These are phyloP conservation scores for Plasmodium gonderi DNA, from an alignment of 169 alveolate species.

Conservation along the genomic window DNA sequence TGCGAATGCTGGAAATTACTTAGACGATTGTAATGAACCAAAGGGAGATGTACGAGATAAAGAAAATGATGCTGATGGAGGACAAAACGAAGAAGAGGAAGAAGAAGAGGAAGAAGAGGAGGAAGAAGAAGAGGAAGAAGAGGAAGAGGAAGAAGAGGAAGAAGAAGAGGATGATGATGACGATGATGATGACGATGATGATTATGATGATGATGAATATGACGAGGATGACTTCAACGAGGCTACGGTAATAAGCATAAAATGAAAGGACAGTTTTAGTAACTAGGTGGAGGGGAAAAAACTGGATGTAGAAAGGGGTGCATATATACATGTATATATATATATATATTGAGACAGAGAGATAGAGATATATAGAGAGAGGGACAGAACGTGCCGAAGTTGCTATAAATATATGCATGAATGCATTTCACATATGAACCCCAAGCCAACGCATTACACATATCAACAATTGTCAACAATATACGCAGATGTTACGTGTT, in stretches of 20 bases:
- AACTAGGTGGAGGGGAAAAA: background rate
- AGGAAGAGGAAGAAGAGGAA: constrained; percentile 28
- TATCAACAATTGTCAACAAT: too few species aligned
- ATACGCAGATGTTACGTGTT: too few species aligned
- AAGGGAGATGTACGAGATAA: background rate
- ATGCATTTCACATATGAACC: too few species aligned
- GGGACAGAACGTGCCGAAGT: background rate
- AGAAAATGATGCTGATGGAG: constrained; percentile 3
- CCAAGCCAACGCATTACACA: too few species aligned
- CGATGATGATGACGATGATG: constrained; percentile 61
- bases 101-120: constrained; percentile 69
- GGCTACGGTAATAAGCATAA: constrained; percentile 45
- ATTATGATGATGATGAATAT: constrained; percentile 63
- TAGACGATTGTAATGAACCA: background rate
- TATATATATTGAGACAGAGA: background rate
- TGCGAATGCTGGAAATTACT: background rate
- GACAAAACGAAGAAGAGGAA: constrained; percentile 23
- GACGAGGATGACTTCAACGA: constrained; percentile 72
- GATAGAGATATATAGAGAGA: background rate
- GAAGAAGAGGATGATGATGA: constrained; percentile 66
- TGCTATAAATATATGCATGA: background rate
- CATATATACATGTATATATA: background rate
- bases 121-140: constrained; percentile 53
- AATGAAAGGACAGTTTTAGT: background rate
- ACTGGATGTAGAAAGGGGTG: background rate